Conservation (phyloP, 208 protist genomes). For the Leishmania amazonensis region DNA sequence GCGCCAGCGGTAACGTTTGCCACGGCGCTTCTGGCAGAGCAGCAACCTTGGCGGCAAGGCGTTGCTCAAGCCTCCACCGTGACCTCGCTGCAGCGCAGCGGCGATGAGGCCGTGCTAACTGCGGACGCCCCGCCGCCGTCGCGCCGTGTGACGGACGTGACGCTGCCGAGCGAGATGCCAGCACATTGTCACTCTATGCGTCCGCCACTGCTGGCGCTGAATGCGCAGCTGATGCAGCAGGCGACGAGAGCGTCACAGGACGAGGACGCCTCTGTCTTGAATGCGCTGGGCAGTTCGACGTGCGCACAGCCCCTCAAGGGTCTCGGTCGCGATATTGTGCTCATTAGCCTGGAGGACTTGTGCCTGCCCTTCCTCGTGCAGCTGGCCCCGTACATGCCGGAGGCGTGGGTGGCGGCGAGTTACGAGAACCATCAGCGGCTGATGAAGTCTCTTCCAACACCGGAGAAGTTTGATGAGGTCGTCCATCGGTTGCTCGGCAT, state of each 20-base stretch:
- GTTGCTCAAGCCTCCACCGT: conserved; percentile 20
- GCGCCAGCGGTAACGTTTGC: conserved; percentile 22
- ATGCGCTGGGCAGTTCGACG: neutral
- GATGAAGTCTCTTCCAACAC: conserved; percentile 20
- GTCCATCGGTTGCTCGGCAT: conserved; percentile 35
- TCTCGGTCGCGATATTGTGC: conserved; percentile 49
- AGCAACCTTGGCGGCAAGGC: conserved; percentile 23
- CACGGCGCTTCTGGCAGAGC: conserved; percentile 23
- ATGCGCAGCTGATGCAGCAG: neutral
- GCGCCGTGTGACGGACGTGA: neutral
- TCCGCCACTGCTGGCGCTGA: neutral
- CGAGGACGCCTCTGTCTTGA: neutral
- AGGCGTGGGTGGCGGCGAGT: conserved; percentile 37
- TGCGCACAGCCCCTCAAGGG: conserved; percentile 28
- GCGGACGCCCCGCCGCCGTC: neutral
- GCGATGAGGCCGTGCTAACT: neutral
- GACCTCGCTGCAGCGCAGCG: conserved; percentile 18
- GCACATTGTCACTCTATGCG: no score
- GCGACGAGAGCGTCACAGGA: neutral
- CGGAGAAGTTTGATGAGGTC: conserved; percentile 43
- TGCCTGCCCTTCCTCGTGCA: conserved; percentile 50
- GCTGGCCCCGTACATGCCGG: conserved; percentile 47
- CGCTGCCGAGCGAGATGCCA: neutral
- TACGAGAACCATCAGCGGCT: conserved; percentile 43
- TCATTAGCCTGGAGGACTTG: conserved; percentile 47